These are phyloP conservation scores for Solanum bulbocastanum DNA, from an alignment of 257 asterid species.

Conservation along the genomic window DNA sequence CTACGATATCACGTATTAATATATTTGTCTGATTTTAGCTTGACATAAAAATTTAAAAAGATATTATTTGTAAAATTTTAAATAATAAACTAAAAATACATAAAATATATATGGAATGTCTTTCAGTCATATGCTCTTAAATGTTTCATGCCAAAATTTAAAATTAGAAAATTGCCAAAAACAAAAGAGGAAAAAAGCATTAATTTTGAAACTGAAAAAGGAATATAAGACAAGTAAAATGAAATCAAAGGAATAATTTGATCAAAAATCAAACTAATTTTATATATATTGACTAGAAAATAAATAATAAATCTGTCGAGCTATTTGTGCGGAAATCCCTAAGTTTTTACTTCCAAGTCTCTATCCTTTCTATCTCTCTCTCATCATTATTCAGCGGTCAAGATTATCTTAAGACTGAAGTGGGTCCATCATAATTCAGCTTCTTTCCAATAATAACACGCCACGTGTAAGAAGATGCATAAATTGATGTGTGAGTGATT, in stretches of 20 bases:
- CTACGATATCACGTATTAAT: not conserved
- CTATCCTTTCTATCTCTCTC: not conserved
- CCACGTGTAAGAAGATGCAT: not conserved
- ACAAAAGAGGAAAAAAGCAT: too few relatives aligned
- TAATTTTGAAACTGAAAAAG: not conserved
- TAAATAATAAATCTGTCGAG: not conserved
- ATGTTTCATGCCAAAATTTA: not conserved
- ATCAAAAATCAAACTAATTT: not conserved
- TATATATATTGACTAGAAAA: not conserved
- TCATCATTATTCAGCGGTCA: not conserved
- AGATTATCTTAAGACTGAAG: not conserved
- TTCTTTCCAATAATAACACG: not conserved
- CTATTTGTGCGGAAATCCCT: not conserved
- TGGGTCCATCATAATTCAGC: not conserved
- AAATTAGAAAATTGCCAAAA: not conserved
- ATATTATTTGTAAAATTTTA: not conserved
- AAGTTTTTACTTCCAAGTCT: not conserved
- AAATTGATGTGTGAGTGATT: not conserved
- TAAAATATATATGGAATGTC: not conserved
- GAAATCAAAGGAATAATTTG: not conserved
- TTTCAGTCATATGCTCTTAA: not conserved
- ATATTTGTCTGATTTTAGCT: not conserved
- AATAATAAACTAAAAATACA: not conserved
- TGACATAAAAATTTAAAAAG: not conserved
- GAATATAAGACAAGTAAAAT: not conserved